Evolutionary conservation across 140 eudicot species (phyloP), one percentile per base, ranked within the genome.

Genomic region (Oenanthe javanica): DNA sequence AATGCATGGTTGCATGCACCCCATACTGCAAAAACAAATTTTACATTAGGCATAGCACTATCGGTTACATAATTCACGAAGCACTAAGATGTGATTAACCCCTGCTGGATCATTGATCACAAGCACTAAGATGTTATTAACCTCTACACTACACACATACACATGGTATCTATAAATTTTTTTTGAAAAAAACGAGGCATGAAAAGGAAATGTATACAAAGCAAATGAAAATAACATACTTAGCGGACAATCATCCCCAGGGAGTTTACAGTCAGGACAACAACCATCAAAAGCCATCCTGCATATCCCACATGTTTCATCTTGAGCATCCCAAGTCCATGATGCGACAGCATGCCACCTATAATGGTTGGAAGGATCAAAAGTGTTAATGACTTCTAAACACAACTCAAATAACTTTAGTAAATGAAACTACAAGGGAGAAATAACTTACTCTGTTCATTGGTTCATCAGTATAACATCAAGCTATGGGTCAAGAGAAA

Each of bases 281-380:
- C 97, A 95, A 59, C 99, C 99, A 87, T 96, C 99, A 86, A 96
- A 93, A 70, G 96, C 91, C 98, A 93, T 90, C 84, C 97, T 85
- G 77, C 98, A 96, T 54, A 96, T 93, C 57, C 97, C 99, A 81
- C 99, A 96, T 15, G 98, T 93, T 81, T 96, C 99, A 80, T 96
- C 99, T 77, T 93, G 97, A 21, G 97, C 98, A 89, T 93, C 97
- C 99, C 98, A 93, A 75, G 98, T 96, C 99, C 99, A 96, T 76
- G 99, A 93, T 82, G 96, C 98, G 77, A 96, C 97, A 63, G 98
- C 98, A 88, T 93, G 99, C 99, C 99, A 96, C 81, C 96, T 91
- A 64, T 23, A 82, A 27, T 85, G 66, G 7, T 11, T 27, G 40
- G 23, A 10, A 50, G 13, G 40, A 67, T n/a, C 25, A 16, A 40